Evolutionary conservation across 1,139 yeast genomes (phyloP).

Genomic region (Yamadazyma triangularis): DNA sequence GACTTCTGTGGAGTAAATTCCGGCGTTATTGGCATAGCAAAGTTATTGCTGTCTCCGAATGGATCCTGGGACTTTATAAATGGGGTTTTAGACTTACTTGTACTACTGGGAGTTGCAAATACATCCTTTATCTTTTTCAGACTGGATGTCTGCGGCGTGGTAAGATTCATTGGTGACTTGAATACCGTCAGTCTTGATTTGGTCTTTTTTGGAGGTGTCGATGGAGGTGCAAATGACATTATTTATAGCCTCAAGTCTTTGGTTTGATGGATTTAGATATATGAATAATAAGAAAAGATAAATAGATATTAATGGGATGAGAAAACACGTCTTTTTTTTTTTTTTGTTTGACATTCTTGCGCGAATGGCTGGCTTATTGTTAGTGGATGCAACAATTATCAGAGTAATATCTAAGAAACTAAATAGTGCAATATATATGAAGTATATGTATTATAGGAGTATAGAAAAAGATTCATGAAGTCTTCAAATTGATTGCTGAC

Average conservation of each 20-base stretch:
- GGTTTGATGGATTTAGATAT: too few relatives aligned
- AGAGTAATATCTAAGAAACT: too few relatives aligned
- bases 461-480: too few relatives aligned
- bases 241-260: too few relatives aligned
- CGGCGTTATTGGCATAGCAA: conserved; percentile 25
- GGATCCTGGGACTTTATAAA: not conserved
- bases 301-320: too few relatives aligned
- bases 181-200: conserved; percentile 3
- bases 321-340: not conserved
- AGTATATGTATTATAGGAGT: too few relatives aligned
- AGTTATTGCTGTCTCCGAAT: conserved; percentile 1
- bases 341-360: too few relatives aligned
- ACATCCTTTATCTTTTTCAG: conserved; percentile 7
- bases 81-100: not conserved
- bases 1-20: conserved; percentile 35
- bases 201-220: conserved; percentile 12
- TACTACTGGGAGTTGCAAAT: conserved; percentile 2
- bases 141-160: conserved; percentile 11
- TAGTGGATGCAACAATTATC: too few relatives aligned
- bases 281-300: too few relatives aligned
- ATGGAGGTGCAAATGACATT: conserved; percentile 11
- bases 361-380: not conserved
- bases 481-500: too few relatives aligned
- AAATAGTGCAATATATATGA: too few relatives aligned
- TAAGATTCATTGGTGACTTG: conserved; percentile 6